Conservation (phyloP, 2,329 filamentous ascomycete genomes). For the Fusarium robinianum region DNA sequence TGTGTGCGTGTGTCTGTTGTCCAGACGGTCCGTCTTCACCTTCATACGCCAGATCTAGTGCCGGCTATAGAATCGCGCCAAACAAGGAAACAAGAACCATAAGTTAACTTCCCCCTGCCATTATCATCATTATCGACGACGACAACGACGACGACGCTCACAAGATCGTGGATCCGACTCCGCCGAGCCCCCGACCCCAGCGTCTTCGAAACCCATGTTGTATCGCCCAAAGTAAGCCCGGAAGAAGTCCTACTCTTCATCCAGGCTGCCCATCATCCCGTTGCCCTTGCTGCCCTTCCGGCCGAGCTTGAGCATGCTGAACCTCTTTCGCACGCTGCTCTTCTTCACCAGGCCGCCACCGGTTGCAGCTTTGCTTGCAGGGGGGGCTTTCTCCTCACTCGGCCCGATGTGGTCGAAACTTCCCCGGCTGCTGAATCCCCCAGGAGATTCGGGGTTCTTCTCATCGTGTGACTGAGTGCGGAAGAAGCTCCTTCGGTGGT, state of each 20-base stretch:
- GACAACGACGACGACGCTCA: constrained; percentile 7
- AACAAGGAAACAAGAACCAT: neutral
- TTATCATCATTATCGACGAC: constrained; percentile 4
- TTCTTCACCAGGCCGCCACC: constrained; percentile 49
- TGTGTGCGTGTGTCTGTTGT: no score
- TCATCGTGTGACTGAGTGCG: constrained; percentile 45
- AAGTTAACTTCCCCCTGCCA: no score
- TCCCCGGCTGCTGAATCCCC: constrained; percentile 34
- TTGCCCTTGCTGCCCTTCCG: constrained; percentile 66
- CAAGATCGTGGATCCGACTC: constrained; percentile 5
- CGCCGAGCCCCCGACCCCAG: constrained; percentile 10
- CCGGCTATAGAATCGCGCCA: no score
- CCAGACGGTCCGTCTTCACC: no score
- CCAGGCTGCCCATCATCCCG: constrained; percentile 57
- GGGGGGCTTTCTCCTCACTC: constrained; percentile 34
- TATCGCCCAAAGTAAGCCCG: constrained; percentile 38
- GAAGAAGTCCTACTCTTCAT: constrained; percentile 56
- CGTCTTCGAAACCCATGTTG: constrained; percentile 31
- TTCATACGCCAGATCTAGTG: no score
- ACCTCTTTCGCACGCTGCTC: constrained; percentile 73
- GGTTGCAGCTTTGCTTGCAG: constrained; percentile 40
- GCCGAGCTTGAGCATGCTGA: constrained; percentile 77
- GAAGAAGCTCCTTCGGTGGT: constrained; percentile 51
- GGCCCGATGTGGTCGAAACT: constrained; percentile 38
- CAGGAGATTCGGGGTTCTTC: constrained; percentile 29